A percentile compares a stretch with the other conserved stretches of the same genome.
These are phyloP conservation scores for Phytophthora tentaculata DNA, from an alignment of 352 stramenopile genomes.

Conservation along the genomic window DNA sequence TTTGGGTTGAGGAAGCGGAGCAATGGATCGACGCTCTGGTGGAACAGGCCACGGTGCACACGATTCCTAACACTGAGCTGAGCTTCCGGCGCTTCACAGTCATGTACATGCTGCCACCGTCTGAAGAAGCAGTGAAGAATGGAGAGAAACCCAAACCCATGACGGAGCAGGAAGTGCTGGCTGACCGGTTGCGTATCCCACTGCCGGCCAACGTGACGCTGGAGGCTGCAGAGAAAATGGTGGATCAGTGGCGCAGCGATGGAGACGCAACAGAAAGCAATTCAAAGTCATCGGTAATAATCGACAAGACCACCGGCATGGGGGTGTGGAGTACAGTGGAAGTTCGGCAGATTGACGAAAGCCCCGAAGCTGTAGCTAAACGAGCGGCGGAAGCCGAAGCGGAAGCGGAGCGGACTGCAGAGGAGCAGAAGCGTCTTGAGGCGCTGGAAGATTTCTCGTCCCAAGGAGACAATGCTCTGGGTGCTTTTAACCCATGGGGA, in stretches of 20 bases:
- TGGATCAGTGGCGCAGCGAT: slow-evolving; percentile 48
- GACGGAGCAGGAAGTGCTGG: slow-evolving; percentile 57
- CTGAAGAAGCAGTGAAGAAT: slow-evolving; percentile 15
- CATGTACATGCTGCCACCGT: slow-evolving; percentile 61
- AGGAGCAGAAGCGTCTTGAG: slow-evolving; percentile 64
- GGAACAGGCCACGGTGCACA: slow-evolving; percentile 60
- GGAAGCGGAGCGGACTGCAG: slow-evolving; percentile 39
- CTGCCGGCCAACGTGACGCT: slow-evolving; percentile 69
- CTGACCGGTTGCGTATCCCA: slow-evolving; percentile 72
- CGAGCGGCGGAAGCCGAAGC: slow-evolving; percentile 53
- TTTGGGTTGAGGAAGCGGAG: slow-evolving; percentile 81
- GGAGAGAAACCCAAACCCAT: slow-evolving; percentile 35
- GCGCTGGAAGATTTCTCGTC: slow-evolving; percentile 68
- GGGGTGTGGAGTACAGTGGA: slow-evolving; percentile 83
- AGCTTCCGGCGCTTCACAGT: slow-evolving; percentile 68
- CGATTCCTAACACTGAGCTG: slow-evolving; percentile 72
- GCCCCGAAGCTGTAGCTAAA: slow-evolving; percentile 61
- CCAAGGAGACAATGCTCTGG: slow-evolving; percentile 78
- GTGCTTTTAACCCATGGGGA: slow-evolving; percentile 84
- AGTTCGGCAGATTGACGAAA: slow-evolving; percentile 80
- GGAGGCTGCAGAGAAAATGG: slow-evolving; percentile 69
- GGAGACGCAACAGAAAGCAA: slow-evolving; percentile 24
- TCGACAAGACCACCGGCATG: slow-evolving; percentile 82
- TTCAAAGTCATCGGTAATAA: slow-evolving; percentile 25
- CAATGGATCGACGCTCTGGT: slow-evolving; percentile 82